Base-by-base conservation (phyloP, 2,329 filamentous ascomycete species). In the Phoma sp. region DNA sequence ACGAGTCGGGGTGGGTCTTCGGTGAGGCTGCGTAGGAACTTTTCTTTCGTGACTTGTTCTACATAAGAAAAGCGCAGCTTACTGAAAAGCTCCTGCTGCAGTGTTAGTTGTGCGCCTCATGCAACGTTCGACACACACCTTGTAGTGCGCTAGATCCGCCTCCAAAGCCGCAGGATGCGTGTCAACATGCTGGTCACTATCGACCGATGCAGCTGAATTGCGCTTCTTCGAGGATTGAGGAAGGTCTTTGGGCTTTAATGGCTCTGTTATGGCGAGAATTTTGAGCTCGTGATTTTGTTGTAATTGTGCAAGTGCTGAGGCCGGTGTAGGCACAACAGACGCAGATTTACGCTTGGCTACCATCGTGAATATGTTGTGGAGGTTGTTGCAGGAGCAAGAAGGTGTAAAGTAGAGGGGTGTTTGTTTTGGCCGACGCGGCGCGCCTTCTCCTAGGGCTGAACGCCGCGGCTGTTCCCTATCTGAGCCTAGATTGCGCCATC, bases 41-140 rank as follows among this genome's bases (percentile, higher is more conserved):
- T 96, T 75, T 99, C 95, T 77, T 98, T 99, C 37, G 93, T 98
- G 59, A 98, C 92, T 80, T 98, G 95, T 77, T 99, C 95, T 65
- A 97, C 90, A 77, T 98, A 98, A 61, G 91, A 96, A 80, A 98
- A 98, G 65, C 93, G 91, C 32, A 98, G 83, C 78, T 99, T 98
- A 34, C 92, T 89, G 76, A 98, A 99, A 17, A 98, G 85, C 76
- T 97, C 93, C 78, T 87, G 61, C n/a, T 6, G n/a, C 28, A 15
- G 17, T 9, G 33, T 68, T 25, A 65, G 52, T 20, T n/a, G 20
- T 4, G 4, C 7, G 33, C 15, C 21, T 37, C 42, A 15, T 18
- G 2, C 6, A 17, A 30, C 18, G 5, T 14, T 26, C 3, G 3
- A 7, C 25, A 43, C 43, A 14, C 70, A 84, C 84, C 71, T 91